These are phyloP conservation scores for Protomyces gravidus DNA, from an alignment of 1,139 yeast species.

Conservation along the genomic window DNA sequence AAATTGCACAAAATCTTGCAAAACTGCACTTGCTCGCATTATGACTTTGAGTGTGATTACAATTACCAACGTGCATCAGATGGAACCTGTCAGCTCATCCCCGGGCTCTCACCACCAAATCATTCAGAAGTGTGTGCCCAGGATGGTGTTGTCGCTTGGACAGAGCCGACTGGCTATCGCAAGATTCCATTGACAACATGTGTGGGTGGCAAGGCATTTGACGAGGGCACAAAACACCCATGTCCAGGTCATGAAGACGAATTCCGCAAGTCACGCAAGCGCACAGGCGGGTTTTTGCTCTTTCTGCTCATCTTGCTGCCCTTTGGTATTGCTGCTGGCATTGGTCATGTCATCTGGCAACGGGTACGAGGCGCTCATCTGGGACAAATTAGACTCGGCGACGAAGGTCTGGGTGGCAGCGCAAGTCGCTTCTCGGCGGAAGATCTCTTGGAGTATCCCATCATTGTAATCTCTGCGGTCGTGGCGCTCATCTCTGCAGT, in stretches of 20 bases:
- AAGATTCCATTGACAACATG: conserved; percentile 71
- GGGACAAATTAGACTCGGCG: conserved; percentile 87
- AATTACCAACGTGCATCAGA: conserved; percentile 66
- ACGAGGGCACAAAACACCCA: conserved; percentile 59
- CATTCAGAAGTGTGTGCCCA: conserved; percentile 61
- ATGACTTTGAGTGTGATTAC: conserved; percentile 92
- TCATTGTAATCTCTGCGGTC: conserved; percentile 39
- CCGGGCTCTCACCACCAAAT: conserved; percentile 65
- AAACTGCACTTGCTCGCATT: conserved; percentile 79
- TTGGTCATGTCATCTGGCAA: conserved; percentile 72
- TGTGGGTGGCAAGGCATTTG: conserved; percentile 65
- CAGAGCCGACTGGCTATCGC: conserved; percentile 77
- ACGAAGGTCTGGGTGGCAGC: conserved; percentile 48
- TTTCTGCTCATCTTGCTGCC: conserved; percentile 57
- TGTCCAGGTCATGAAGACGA: conserved; percentile 85
- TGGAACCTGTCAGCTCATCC: conserved; percentile 79
- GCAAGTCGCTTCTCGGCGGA: conserved; percentile 27
- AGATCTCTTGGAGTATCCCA: conserved; percentile 32
- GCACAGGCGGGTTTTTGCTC: conserved; percentile 52
- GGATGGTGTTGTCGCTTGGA: conserved; percentile 59
- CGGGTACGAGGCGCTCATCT: conserved; percentile 69
- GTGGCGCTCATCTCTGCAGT: conserved; percentile 40
- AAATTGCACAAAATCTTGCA: conserved; percentile 56
- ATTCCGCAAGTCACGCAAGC: conserved; percentile 57
- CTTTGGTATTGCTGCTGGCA: conserved; percentile 51